These are phyloP conservation scores for Beauveria varroae DNA, from an alignment of 2,329 filamentous ascomycete species.

Conservation along the genomic window DNA sequence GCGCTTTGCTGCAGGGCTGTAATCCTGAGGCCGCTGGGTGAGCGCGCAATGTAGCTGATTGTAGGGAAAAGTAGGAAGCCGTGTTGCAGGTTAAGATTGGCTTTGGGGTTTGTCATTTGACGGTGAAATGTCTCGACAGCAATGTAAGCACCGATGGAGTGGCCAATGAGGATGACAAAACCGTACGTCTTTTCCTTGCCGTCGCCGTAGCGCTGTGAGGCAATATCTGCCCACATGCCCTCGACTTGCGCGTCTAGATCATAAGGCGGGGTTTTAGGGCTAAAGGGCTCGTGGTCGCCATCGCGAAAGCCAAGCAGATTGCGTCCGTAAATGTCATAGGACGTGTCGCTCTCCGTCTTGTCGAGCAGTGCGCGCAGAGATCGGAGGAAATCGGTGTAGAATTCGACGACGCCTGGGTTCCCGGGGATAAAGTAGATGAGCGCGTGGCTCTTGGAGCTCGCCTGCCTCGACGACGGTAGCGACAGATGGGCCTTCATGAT, in stretches of 20 bases:
- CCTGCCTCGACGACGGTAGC: slow-evolving; percentile 21
- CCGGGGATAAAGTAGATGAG: slow-evolving; percentile 69
- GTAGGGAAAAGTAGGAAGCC: slow-evolving; percentile 68
- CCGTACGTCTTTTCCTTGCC: slow-evolving; percentile 33
- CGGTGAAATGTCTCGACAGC: slow-evolving; percentile 59
- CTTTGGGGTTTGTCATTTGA: slow-evolving; percentile 34
- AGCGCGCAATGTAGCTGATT: slow-evolving; percentile 61
- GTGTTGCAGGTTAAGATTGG: slow-evolving; percentile 35
- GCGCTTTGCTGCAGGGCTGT: slow-evolving; percentile 22
- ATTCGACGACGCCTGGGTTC: slow-evolving; percentile 68
- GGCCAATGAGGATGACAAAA: slow-evolving; percentile 60
- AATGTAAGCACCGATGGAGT: slow-evolving; percentile 69
- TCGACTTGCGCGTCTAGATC: slow-evolving; percentile 47
- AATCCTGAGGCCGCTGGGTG: slow-evolving; percentile 47
- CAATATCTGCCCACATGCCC: slow-evolving; percentile 32
- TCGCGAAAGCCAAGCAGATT: slow-evolving; percentile 54
- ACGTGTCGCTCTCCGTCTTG: slow-evolving; percentile 23
- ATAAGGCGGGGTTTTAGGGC: slow-evolving; percentile 34
- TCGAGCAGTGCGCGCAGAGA: slow-evolving; percentile 48
- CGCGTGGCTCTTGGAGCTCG: slow-evolving; percentile 21
- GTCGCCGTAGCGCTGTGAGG: slow-evolving; percentile 20
- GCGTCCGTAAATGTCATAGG: slow-evolving; percentile 50
- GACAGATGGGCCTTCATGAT: slow-evolving; percentile 16
- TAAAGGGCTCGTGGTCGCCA: slow-evolving; percentile 41
- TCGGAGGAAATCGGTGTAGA: slow-evolving; percentile 62